phyloP scores from a whole-genome alignment of 176 grass and related monocot species.

The Bromus sterilis region DNA sequence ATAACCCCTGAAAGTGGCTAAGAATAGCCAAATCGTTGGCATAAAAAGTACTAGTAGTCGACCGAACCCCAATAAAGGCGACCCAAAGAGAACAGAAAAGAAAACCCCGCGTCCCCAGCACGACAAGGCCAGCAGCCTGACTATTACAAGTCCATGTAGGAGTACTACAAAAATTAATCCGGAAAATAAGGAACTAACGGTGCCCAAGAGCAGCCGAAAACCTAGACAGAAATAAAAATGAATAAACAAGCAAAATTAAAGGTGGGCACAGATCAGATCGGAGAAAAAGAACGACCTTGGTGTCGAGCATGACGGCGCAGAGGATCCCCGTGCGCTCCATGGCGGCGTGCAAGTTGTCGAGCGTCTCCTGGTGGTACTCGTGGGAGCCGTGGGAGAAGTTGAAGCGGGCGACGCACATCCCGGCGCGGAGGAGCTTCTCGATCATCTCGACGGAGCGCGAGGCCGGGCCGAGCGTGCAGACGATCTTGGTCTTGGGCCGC shows the following conservation, averaged over 20 bases:
- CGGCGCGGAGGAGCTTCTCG: conserved; percentile 66
- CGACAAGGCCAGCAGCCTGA: background rate
- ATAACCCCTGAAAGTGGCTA: background rate
- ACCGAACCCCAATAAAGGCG: background rate
- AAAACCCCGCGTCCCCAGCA: background rate
- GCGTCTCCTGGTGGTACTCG: conserved; percentile 95
- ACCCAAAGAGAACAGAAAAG: background rate
- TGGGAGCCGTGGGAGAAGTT: conserved; percentile 96
- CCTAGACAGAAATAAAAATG: background rate
- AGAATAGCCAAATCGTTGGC: background rate
- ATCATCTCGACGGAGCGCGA: conserved; percentile 83
- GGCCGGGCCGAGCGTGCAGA: conserved; percentile 86
- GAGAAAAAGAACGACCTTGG: conserved; percentile 29
- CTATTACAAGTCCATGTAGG: background rate
- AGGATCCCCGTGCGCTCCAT: conserved; percentile 80
- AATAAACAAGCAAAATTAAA: background rate
- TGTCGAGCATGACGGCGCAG: conserved; percentile 97
- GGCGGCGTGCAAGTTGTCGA: conserved; percentile 68
- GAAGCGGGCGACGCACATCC: conserved; percentile 92
- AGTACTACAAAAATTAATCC: background rate
- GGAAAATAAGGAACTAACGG: background rate
- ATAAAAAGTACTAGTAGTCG: background rate
- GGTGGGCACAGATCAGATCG: background rate
- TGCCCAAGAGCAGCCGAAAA: background rate
- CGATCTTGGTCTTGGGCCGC: conserved; percentile 89